Evolutionary conservation across 306 rosid species (phyloP).

Genomic region (Cucumis sativus): Cucumber_9930_V3 NC_026657.2:26538501-26539000

Average conservation of each 20-base stretch:
- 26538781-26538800: too few species aligned
- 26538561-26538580: not conserved
- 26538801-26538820: too few species aligned
- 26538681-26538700: not conserved
- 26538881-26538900: not conserved
- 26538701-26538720: not conserved
- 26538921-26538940: not conserved
- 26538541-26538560: constrained; percentile 70
- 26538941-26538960: not conserved
- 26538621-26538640: not conserved
- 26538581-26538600: not conserved
- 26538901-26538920: too few species aligned
- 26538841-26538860: not conserved
- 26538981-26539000: not conserved
- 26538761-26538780: too few species aligned
- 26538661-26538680: not conserved
- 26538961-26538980: not conserved
- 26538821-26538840: too few species aligned
- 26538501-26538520: constrained; percentile 93
- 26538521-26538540: constrained; percentile 94
- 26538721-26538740: not conserved
- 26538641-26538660: not conserved
- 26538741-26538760: too few species aligned
- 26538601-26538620: not conserved
- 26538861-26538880: not conserved